These are phyloP conservation scores for Sisymbrium irio DNA, from an alignment of 345 rosid species.

Conservation along the genomic window DNA sequence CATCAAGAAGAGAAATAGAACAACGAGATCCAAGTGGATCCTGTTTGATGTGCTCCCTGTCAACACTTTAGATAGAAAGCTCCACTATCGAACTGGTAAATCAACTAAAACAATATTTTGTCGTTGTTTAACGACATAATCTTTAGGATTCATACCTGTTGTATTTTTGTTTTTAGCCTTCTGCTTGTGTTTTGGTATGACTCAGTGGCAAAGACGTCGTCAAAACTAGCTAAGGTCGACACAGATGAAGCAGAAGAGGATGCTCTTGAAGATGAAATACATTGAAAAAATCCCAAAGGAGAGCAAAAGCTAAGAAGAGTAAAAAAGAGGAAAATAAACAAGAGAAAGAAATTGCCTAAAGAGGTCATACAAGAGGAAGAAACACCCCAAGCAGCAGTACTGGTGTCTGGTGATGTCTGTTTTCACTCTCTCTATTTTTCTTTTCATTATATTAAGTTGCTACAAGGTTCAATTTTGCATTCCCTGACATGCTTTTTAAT, in stretches of 20 bases:
- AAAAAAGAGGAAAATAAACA: conserved; percentile 76
- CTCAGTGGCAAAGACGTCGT: conserved; percentile 43
- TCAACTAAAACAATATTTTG: neutral
- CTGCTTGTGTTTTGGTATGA: conserved; percentile 10
- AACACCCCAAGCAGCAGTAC: conserved; percentile 70
- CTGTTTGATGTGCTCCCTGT: conserved; percentile 85
- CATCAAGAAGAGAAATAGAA: conserved; percentile 43
- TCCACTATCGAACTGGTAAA: conserved; percentile 60
- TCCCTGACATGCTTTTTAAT: neutral
- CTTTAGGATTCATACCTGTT: neutral
- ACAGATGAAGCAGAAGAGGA: conserved; percentile 35
- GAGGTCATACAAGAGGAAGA: conserved; percentile 48
- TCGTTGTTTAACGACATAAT: neutral
- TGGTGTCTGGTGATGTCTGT: conserved; percentile 59
- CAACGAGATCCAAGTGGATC: conserved; percentile 46
- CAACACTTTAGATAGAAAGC: conserved; percentile 72
- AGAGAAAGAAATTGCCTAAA: conserved; percentile 49
- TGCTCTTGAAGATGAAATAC: conserved; percentile 36
- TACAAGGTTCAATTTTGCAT: no score
- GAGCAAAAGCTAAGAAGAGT: conserved; percentile 70
- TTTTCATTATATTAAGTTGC: no score
- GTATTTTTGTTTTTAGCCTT: neutral
- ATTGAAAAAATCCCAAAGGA: conserved; percentile 76
- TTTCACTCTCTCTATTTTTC: conserved; percentile 8
- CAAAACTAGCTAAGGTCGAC: conserved; percentile 17